Evolutionary conservation across 2,329 filamentous ascomycete species (phyloP), one percentile per base, ranked within the genome.

Genomic region (Alternaria solani): DNA sequence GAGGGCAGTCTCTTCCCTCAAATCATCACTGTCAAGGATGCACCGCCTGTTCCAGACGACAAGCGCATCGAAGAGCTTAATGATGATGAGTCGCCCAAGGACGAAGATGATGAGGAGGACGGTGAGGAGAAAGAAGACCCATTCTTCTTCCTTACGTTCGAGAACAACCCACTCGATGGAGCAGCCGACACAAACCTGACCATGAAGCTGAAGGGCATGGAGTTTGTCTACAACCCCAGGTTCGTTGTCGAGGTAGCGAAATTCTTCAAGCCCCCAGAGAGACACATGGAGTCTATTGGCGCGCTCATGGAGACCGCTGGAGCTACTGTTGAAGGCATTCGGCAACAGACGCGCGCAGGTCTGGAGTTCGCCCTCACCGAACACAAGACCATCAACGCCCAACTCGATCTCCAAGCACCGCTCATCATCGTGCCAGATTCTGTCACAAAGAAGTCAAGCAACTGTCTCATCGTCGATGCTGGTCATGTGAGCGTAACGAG

Each of bases 221-320:
- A 99, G 77, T 91, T 99, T 55, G 93, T 99, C 25, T 99, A 97
- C 86, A 99, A 99, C 70, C 95, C 96, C 1, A 92, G 90, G 65
- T 96, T 98, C 68, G 85, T 98, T 0, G 89, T 97, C 6, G 94
- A 95, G 49, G 88, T 98, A 39, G 92, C 90, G 54, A 93, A 93
- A 69, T 99, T 99, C 82, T 99, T 99, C 83, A 91, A 94, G 64
- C 95, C 95, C 0, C 96, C 95, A 0, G 94, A 97, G 77, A 87
- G 94, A 51, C 96, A 99, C 75, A 97, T 99, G 94, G 95, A 99
- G 75, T 99, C 95, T 9, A 97, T 99, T 69, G 91, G 89, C 12
- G 96, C 95, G 2, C 85, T 99, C 57, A 92, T 99, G 89, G 96
- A 99, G 78, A 93, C 91, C 47, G 95, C 95, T 5, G 94, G 95